Base-by-base conservation (phyloP, 495 filamentous ascomycete genomes). In the Xylaria venustula region DNA sequence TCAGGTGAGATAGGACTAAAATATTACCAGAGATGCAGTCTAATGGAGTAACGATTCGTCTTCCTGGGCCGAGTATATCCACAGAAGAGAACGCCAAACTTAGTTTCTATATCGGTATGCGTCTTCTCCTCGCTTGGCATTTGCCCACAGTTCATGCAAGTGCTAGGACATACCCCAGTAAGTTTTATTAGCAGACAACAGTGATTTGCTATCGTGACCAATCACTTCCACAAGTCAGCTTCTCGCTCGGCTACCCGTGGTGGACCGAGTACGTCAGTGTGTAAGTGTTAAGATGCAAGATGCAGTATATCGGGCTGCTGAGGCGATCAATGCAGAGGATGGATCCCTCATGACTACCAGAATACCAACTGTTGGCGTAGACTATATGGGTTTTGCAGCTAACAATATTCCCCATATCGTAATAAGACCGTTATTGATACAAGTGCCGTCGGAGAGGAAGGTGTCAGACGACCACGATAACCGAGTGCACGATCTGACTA, bases 401-500 rank as follows among this genome's bases (percentile, higher is more conserved):
- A 49, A 40, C 44, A 14, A 26, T 32, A 20, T 20, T 30, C 41
- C 50, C 41, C 20, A 36, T 36, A 37, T 28, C 25, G 19, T 12
- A 49, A 17, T 50, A 30, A 22, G 9, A 32, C 17, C 28, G n/a
- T 17, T 8, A 14, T 23, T n/a, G 25, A 26, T 44, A 25, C 46
- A 50, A 51, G 46, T 52, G 46, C 46, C 48, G 47, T 40, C 17
- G 25, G 15, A 25, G 11, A 40, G 30, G 41, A 14, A 40, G 30
- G 41, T 5, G 30, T 61, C 58, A 61, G 40, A 41, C 49, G 50
- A 52, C 58, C 40, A 28, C 42, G 40, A 61, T 54, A 47, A 26
- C 50, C 58, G 47, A 54, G 15, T n/a, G 50, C 28, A 25, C 58
- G 58, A 60, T 60, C 48, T 54, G 58, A 60, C 54, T 58, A 48